These are phyloP conservation scores for Carex parvula DNA, from an alignment of 176 grass and related monocot species.

Conservation along the genomic window DNA sequence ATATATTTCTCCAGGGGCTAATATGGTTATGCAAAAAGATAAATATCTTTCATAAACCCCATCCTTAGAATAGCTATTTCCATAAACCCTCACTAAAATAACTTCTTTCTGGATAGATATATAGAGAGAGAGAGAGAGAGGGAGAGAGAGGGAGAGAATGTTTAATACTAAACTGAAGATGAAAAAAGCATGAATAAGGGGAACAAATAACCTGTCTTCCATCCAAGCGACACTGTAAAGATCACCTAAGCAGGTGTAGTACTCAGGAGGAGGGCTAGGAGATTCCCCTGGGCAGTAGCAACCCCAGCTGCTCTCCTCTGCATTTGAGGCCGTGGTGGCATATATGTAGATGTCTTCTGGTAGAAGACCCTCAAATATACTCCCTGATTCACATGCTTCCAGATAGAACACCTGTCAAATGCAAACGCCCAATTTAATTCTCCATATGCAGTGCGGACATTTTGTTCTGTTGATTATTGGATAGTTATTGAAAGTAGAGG, in stretches of 20 bases:
- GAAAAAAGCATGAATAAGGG: neutral
- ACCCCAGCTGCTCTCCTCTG: conserved; percentile 93
- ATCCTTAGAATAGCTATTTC: neutral
- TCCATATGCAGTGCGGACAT: neutral
- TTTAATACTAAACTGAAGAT: neutral
- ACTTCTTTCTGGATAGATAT: neutral
- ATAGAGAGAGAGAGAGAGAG: too few species aligned
- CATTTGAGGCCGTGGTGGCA: conserved; percentile 91
- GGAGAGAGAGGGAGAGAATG: neutral
- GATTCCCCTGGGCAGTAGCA: conserved; percentile 83
- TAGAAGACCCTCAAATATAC: conserved; percentile 89
- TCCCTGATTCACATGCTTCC: conserved; percentile 97
- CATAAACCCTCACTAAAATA: neutral
- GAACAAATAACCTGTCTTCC: conserved; percentile 77
- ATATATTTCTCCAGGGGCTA: neutral
- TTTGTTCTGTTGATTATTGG: neutral
- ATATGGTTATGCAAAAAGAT: neutral
- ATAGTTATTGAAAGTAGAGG: conserved; percentile 15
- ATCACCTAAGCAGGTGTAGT: conserved; percentile 88
- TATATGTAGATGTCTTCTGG: conserved; percentile 76
- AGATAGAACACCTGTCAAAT: conserved; percentile 83
- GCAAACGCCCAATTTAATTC: neutral
- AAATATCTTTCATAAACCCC: neutral
- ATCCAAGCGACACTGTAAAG: conserved; percentile 93
- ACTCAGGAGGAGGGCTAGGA: conserved; percentile 61